Percentiles rank a stretch among this genome's conserved stretches.
Conservation (phyloP, 768 basidiomycete species). For the Thelephora ganbajun region DNA sequence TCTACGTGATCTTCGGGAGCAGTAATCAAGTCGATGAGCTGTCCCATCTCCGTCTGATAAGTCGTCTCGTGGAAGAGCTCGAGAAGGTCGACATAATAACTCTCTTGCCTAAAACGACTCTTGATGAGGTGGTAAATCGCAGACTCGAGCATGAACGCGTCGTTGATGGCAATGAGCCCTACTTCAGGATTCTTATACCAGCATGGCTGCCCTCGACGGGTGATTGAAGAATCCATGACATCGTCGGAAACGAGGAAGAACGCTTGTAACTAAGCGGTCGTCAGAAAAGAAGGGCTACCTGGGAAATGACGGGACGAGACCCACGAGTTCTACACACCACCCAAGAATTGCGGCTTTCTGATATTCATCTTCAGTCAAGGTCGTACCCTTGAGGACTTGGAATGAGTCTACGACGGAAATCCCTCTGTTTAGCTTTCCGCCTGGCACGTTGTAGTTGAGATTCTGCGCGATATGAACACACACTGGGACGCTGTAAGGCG, state of each 20-base stretch:
- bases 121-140: conserved; percentile 89
- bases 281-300: not conserved
- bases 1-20: conserved; percentile 87
- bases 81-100: conserved; percentile 79
- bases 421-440: conserved; percentile 94
- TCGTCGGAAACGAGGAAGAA: conserved; percentile 96
- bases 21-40: conserved; percentile 90
- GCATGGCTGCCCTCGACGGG: conserved; percentile 88
- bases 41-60: conserved; percentile 92
- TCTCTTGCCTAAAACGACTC: conserved; percentile 65
- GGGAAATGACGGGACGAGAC: conserved; percentile 20
- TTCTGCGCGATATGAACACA: conserved; percentile 30
- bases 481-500: not conserved
- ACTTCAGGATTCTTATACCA: conserved; percentile 71
- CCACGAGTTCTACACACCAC: conserved; percentile 90
- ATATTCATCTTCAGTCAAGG: conserved; percentile 74
- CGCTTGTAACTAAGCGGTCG: conserved; percentile 64
- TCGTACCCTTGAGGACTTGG: conserved; percentile 67
- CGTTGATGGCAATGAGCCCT: conserved; percentile 86
- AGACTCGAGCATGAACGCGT: conserved; percentile 89
- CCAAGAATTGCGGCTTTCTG: conserved; percentile 78
- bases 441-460: conserved; percentile 88
- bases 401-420: conserved; percentile 90
- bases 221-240: conserved; percentile 93
- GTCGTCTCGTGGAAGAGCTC: conserved; percentile 87